phyloP scores from a whole-genome alignment of 108 stramenopile genomes.

The Skeletonema menzelii region DNA sequence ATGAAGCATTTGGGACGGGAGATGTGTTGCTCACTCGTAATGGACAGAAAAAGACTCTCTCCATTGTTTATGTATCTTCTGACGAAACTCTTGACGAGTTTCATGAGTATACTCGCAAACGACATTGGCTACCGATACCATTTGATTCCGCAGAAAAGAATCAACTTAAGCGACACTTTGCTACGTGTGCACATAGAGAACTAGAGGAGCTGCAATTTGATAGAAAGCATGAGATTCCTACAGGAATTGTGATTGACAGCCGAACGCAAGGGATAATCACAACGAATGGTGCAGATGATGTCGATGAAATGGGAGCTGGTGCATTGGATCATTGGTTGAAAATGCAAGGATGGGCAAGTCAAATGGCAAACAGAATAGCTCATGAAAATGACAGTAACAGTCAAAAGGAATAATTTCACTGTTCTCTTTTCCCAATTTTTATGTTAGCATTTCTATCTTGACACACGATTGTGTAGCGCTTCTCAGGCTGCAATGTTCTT shows the following conservation, averaged over 20 bases:
- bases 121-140: conserved; percentile 59
- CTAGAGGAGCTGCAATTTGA: conserved; percentile 45
- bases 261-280: conserved; percentile 57
- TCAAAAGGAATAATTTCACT: not conserved
- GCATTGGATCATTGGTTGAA: conserved; percentile 50
- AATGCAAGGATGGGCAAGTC: conserved; percentile 16
- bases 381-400: not conserved
- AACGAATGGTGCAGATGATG: conserved; percentile 52
- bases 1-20: conserved; percentile 34
- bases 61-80: conserved; percentile 73
- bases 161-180: conserved; percentile 58
- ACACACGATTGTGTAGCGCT: not conserved
- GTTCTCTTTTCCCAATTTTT: not conserved
- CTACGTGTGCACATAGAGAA: conserved; percentile 57
- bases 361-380: not conserved
- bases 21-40: conserved; percentile 30
- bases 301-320: conserved; percentile 37
- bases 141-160: conserved; percentile 53
- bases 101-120: conserved; percentile 32
- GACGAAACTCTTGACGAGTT: conserved; percentile 49
- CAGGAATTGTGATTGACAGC: conserved; percentile 63
- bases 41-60: conserved; percentile 29
- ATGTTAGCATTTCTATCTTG: not conserved
- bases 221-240: conserved; percentile 64
- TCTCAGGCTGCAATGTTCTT: too few relatives aligned